phyloP scores from a whole-genome alignment of 768 basidiomycete genomes.

The Xanthoconium stramineum region DNA sequence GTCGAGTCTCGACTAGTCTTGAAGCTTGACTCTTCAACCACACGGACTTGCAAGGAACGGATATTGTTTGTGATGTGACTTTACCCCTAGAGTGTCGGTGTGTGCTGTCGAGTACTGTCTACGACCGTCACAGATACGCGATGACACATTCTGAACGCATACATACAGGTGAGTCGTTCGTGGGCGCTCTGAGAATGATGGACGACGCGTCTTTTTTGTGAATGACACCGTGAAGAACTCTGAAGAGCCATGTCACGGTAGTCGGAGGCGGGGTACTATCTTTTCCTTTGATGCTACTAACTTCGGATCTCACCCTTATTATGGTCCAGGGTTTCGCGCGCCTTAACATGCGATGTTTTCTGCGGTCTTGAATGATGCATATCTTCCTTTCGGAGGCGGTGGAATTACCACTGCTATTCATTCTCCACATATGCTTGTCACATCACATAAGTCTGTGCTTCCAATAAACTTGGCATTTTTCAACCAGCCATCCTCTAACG shows the following conservation, averaged over 20 bases:
- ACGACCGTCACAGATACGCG: no score
- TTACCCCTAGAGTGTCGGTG: no score
- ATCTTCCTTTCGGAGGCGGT: conserved; percentile 17
- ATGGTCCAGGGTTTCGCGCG: conserved; percentile 60
- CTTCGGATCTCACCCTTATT: conserved; percentile 52
- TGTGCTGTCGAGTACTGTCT: no score
- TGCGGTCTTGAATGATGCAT: conserved; percentile 14
- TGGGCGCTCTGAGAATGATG: conserved; percentile 39
- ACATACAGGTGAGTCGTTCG: conserved; percentile 38
- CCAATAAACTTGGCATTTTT: conserved; percentile 61
- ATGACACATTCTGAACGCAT: conserved; percentile 4
- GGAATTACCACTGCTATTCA: conserved; percentile 23
- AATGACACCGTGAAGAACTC: conserved; percentile 24
- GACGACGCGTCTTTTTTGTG: conserved; percentile 33
- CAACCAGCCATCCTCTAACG: conserved; percentile 35
- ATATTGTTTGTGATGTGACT: no score
- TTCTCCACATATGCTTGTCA: conserved; percentile 32
- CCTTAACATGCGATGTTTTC: conserved; percentile 33
- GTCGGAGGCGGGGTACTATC: conserved; percentile 58
- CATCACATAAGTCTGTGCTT: conserved; percentile 55
- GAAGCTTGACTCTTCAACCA: no score
- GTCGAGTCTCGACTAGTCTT: no score
- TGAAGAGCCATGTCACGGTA: conserved; percentile 36
- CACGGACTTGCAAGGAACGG: no score
- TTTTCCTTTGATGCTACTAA: conserved; percentile 56